Conservation (phyloP, 805 yeast genomes). For the Candida ficus region DNA sequence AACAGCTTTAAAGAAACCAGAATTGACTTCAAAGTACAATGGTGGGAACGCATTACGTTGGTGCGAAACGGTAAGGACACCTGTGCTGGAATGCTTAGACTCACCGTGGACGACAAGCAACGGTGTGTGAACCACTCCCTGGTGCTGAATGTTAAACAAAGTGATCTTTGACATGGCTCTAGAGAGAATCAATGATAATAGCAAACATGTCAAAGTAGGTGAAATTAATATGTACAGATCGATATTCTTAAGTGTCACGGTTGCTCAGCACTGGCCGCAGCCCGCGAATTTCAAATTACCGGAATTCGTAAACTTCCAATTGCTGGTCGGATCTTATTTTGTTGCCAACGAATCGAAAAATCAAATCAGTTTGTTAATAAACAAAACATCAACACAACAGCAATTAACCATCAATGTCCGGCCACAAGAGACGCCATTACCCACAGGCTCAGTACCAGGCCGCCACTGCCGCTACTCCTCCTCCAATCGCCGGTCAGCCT, state of each 20-base stretch:
- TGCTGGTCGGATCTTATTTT: too few relatives aligned
- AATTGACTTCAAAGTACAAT: slow-evolving; percentile 61
- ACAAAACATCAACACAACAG: background rate
- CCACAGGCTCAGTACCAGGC: slow-evolving; percentile 26
- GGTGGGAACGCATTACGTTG: slow-evolving; percentile 49
- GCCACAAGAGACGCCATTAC: slow-evolving; percentile 27
- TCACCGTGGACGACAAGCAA: slow-evolving; percentile 46
- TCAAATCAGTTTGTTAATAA: background rate
- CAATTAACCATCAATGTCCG: too few relatives aligned
- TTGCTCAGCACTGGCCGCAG: too few relatives aligned
- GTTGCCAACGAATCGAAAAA: background rate
- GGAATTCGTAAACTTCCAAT: too few relatives aligned
- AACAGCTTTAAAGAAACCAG: slow-evolving; percentile 69
- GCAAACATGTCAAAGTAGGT: too few relatives aligned
- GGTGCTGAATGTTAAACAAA: slow-evolving; percentile 29
- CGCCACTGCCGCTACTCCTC: slow-evolving; percentile 9
- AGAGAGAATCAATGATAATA: too few relatives aligned
- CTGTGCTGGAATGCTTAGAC: slow-evolving; percentile 24
- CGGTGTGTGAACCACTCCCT: slow-evolving; percentile 40
- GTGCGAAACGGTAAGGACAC: slow-evolving; percentile 39
- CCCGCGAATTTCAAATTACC: too few relatives aligned
- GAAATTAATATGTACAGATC: background rate
- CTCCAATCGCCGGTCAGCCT: slow-evolving; percentile 3
- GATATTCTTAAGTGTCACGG: too few relatives aligned
- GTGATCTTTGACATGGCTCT: slow-evolving; percentile 15